Conservation (phyloP, 768 basidiomycete species). For the Collybia nuda region DNA sequence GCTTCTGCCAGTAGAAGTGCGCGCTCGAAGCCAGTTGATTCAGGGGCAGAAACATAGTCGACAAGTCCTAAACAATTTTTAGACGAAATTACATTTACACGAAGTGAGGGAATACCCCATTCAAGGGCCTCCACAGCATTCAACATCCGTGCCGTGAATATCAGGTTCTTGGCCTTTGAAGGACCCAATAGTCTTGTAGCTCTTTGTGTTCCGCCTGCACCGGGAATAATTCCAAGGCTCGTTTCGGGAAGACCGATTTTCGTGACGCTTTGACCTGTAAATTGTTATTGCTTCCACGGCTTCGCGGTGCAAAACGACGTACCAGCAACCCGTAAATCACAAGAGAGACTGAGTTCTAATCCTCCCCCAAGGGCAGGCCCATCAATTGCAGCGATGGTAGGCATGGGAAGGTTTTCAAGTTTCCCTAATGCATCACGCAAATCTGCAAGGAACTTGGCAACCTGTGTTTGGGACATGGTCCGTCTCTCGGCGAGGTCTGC, state of each 20-base stretch:
- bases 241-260: constrained; percentile 90
- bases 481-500: constrained; percentile 86
- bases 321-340: constrained; percentile 91
- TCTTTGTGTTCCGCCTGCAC: constrained; percentile 88
- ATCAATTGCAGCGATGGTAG: constrained; percentile 91
- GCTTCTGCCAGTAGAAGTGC: constrained; percentile 68
- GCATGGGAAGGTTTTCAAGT: constrained; percentile 83
- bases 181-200: constrained; percentile 75
- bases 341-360: constrained; percentile 82
- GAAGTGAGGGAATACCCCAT: constrained; percentile 50
- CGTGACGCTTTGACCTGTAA: constrained; percentile 59
- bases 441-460: constrained; percentile 75
- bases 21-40: constrained; percentile 61
- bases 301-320: background rate
- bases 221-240: constrained; percentile 80
- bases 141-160: constrained; percentile 77
- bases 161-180: constrained; percentile 82
- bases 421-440: constrained; percentile 69
- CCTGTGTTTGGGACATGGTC: constrained; percentile 75
- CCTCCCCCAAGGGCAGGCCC: constrained; percentile 95
- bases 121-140: constrained; percentile 67
- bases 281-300: background rate
- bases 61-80: constrained; percentile 62
- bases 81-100: background rate
- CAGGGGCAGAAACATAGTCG: constrained; percentile 72